Evolutionary conservation across 1,139 yeast genomes (phyloP).

Genomic region (Zygotorulaspora mrakii): DNA sequence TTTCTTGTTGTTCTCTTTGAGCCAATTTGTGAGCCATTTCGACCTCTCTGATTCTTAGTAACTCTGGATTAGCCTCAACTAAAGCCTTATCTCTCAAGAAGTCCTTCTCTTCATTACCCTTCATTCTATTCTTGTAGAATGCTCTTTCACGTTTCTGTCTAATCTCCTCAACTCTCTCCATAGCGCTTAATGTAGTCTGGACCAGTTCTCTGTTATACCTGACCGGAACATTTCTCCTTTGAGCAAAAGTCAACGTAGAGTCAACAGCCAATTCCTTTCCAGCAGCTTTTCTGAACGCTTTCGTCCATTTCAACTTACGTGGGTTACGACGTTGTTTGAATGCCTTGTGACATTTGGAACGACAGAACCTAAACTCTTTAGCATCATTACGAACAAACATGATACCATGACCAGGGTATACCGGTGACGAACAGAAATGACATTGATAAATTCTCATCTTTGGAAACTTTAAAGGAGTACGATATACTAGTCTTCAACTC

Average conservation of each 20-base stretch:
- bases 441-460: constrained; percentile 89
- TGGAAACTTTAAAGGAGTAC: neutral
- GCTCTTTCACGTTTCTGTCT: constrained; percentile 96
- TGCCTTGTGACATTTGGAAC: constrained; percentile 96
- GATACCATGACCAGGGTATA: constrained; percentile 95
- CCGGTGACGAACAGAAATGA: constrained; percentile 97
- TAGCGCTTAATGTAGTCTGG: constrained; percentile 87
- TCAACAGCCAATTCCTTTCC: constrained; percentile 98
- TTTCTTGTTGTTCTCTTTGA: constrained; percentile 58
- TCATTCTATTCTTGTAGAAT: constrained; percentile 99
- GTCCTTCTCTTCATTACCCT: constrained; percentile 87
- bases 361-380: constrained; percentile 93
- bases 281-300: constrained; percentile 98
- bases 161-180: constrained; percentile 94
- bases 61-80: constrained; percentile 82
- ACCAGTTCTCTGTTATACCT: constrained; percentile 96
- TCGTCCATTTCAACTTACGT: constrained; percentile 96
- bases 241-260: constrained; percentile 91
- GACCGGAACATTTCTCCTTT: constrained; percentile 96
- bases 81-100: constrained; percentile 82
- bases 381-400: constrained; percentile 98
- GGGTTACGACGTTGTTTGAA: constrained; percentile 99
- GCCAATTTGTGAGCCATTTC: constrained; percentile 81
- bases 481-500: neutral
- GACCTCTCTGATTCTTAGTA: constrained; percentile 87